A percentile compares a stretch with the other conserved stretches of the same genome.
Conservation (phyloP, 441 rosid genomes). For the Corymbia calophylla region DNA sequence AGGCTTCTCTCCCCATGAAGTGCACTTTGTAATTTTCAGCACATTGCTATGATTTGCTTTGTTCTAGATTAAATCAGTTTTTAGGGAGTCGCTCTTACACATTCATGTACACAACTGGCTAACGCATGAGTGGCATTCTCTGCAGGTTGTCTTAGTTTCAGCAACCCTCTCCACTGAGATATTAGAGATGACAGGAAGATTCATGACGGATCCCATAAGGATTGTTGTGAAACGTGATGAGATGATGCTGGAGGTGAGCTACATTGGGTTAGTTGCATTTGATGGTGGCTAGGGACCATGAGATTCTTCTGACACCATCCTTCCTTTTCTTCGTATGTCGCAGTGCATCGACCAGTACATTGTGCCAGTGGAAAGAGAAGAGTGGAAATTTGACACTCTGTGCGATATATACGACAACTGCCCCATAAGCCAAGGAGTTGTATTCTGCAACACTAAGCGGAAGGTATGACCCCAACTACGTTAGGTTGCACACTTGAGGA, state of each 20-base stretch:
- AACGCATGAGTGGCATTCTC: too few species aligned
- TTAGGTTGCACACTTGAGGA: neutral
- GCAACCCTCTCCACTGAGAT: neutral
- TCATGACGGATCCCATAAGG: neutral
- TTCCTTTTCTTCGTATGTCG: neutral
- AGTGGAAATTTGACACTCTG: neutral
- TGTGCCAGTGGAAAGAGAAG: neutral
- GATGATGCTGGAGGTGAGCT: neutral
- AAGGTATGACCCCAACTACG: neutral
- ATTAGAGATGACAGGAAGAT: neutral
- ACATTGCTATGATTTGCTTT: too few species aligned
- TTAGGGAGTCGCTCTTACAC: too few species aligned
- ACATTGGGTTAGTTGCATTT: neutral
- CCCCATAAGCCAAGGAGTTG: neutral
- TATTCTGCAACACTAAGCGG: neutral
- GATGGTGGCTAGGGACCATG: neutral
- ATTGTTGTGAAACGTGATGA: neutral
- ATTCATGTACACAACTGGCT: too few species aligned
- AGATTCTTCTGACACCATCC: neutral
- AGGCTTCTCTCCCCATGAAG: too few species aligned
- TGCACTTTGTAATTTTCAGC: too few species aligned
- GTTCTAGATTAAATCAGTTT: too few species aligned
- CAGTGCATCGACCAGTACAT: neutral
- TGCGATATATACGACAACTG: neutral
- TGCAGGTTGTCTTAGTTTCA: neutral